These are phyloP conservation scores for Amanita pallidorosea DNA, from an alignment of 768 basidiomycete species.

Conservation along the genomic window DNA sequence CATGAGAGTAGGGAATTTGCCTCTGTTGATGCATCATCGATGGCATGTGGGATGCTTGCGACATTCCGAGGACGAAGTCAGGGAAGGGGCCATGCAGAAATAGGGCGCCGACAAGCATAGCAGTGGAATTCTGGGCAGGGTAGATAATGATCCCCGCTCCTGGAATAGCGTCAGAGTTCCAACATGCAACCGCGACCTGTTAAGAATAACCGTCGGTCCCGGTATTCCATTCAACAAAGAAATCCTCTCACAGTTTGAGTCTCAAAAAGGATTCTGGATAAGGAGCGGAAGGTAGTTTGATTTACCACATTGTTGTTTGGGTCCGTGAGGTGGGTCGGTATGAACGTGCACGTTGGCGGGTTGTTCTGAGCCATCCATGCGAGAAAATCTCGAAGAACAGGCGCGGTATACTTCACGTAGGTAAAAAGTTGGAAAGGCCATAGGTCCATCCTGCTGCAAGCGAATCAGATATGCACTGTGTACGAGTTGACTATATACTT, in stretches of 20 bases:
- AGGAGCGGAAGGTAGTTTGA: conserved; percentile 39
- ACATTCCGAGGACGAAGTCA: conserved; percentile 27
- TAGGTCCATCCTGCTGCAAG: conserved; percentile 35
- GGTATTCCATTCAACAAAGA: background rate
- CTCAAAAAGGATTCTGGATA: conserved; percentile 42
- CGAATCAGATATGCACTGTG: conserved; percentile 14
- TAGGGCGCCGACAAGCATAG: conserved; percentile 39
- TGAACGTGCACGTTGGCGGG: conserved; percentile 49
- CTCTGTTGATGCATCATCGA: conserved; percentile 18
- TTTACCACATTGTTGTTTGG: conserved; percentile 38
- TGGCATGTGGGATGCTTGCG: conserved; percentile 18
- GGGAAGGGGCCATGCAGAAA: conserved; percentile 38
- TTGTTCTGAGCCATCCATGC: conserved; percentile 38
- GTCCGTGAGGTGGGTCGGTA: conserved; percentile 49
- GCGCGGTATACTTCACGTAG: conserved; percentile 28
- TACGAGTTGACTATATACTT: conserved; percentile 33
- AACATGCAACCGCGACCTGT: conserved; percentile 42
- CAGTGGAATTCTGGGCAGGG: conserved; percentile 39
- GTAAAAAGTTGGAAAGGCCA: conserved; percentile 45
- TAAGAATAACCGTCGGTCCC: background rate
- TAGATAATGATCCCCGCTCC: conserved; percentile 45
- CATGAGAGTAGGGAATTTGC: conserved; percentile 19
- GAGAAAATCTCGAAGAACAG: conserved; percentile 35
- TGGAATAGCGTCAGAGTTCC: conserved; percentile 33
- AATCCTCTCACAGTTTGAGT: conserved; percentile 35